Base-by-base conservation (phyloP, 768 basidiomycete species). In the Pholiota microspora region DNA sequence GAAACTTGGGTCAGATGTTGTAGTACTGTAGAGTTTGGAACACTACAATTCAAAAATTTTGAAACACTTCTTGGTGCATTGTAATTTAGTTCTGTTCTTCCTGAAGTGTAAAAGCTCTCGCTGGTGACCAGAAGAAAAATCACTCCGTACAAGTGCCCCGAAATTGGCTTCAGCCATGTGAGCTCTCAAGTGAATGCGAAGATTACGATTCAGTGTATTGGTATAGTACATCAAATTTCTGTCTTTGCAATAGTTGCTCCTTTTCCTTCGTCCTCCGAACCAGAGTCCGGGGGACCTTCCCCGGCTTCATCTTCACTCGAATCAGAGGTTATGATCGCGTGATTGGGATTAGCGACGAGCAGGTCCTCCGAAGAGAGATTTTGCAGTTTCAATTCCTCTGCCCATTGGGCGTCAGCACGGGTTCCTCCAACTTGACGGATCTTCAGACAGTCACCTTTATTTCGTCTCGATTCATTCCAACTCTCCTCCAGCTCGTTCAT, bases 291-390 rank as follows among this genome's bases (percentile, higher is more conserved):
- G 10, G 38, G 49, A 13, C 28, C 50, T 45, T 59, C 59, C 9
- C 58, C 55, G n/a, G 32, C 52, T 9, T 56, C 55, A 4, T 60
- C 59, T 2, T 59, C 59, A n/a, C 53, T 49, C 12, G 60, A 57
- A 15, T 45, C 47, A 24, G 38, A 42, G 18, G 45, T 56, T 5
- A 60, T 51, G 7, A 56, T 18, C 4, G 58, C 53, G 31, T 85
- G 87, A 61, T 91, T 91, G 1, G 88, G 87, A 65, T 90, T 91
- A 3, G 77, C 77, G 3, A 87, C 73, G 9, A 89, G 73, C 18
- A 90, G 74, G 63, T 91, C 88, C 53, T 82, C 83, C 16, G 71
- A 71, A 7, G 77, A 74, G 10, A 38, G 65, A 64, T 34, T 69
- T 59, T 31, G 60, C 58, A 46, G 51, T 57, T 66, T 38, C 15